Percentiles rank a stretch among this genome's conserved stretches.
phyloP scores from a whole-genome alignment of 108 stramenopile species.

The Cyclotella baltica region DNA sequence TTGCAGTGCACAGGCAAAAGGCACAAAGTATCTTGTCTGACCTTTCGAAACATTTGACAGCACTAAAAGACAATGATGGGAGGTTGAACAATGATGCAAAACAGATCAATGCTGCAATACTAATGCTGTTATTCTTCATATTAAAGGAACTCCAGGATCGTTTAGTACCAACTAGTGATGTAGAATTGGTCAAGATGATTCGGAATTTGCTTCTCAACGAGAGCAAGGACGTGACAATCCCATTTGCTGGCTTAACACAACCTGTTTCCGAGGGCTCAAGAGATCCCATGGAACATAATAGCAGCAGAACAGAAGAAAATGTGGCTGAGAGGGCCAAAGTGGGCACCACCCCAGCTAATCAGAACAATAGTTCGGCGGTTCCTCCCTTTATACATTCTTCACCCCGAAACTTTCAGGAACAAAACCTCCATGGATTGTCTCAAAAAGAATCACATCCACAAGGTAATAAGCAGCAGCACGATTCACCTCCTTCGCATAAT shows the following conservation, averaged over 20 bases:
- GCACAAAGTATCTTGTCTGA: constrained; percentile 56
- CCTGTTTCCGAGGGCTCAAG: background rate
- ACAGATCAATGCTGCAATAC: background rate
- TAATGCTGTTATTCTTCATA: background rate
- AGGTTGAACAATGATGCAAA: constrained; percentile 55
- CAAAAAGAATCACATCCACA: background rate
- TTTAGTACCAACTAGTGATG: constrained; percentile 38
- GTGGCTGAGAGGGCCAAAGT: background rate
- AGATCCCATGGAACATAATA: background rate
- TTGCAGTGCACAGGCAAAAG: constrained; percentile 44
- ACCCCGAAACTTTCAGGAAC: background rate
- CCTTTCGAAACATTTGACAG: constrained; percentile 50
- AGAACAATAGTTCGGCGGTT: background rate
- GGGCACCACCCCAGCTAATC: background rate
- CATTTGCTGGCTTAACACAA: constrained; percentile 10
- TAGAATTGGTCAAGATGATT: constrained; percentile 41
- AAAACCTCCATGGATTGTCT: background rate
- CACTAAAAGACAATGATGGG: constrained; percentile 57
- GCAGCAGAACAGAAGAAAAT: background rate
- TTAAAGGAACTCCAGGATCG: constrained; percentile 42
- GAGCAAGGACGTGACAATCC: constrained; percentile 20
- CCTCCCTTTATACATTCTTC: no score
- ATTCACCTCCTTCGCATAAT: background rate
- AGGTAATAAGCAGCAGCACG: background rate
- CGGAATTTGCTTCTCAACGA: constrained; percentile 36